Base-by-base conservation (phyloP, 2,329 filamentous ascomycete species). In the Arthrobotrys musiformis region DNA sequence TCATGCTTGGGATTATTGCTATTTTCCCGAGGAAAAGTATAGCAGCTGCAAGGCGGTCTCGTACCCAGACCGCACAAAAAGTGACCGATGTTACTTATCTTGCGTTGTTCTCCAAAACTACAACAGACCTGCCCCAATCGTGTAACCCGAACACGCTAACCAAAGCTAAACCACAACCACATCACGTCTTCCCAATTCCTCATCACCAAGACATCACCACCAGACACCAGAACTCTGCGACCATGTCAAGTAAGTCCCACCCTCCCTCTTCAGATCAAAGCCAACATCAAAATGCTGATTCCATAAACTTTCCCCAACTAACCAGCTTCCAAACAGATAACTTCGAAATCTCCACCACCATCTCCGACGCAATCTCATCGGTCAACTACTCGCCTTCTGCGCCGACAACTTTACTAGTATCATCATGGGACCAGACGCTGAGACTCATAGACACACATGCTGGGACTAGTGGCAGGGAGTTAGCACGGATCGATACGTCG, bases 401-500 rank as follows among this genome's bases (percentile, higher is more conserved):
- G n/a, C 88, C 90, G 2, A 89, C 87, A 66, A 91, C 90, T 80
- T 88, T 99, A 40, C 89, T 96, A n/a, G 94, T 94, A 81, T 91
- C 94, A 9, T 97, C 93, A 69, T 99, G 95, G 95, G 94, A 98
- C 85, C 93, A 90, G 84, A 89, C 93, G 83, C 89, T 97, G 69
- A 97, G 97, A 84, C 87, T 94, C 63, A 98, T 98, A 86, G 92
- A 97, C 82, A 88, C 91, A 74, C 85, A 87, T 22, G 86, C 88
- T 79, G 86, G 88, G 52, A 83, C 84, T 19, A 83, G 82, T 40
- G 88, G 87, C 5, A 88, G 88, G 67, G 86, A 96, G 30, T 82
- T 94, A 33, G 88, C 89, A 79, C 92, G 90, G 79, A 93, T 91
- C 81, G 90, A 93, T 83, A 91, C 95, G 83, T 89, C 90, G 77